Percentiles rank a stretch among this genome's conserved stretches.
Conservation (phyloP, 2,329 filamentous ascomycete genomes). For the Fusarium irregulare region DNA sequence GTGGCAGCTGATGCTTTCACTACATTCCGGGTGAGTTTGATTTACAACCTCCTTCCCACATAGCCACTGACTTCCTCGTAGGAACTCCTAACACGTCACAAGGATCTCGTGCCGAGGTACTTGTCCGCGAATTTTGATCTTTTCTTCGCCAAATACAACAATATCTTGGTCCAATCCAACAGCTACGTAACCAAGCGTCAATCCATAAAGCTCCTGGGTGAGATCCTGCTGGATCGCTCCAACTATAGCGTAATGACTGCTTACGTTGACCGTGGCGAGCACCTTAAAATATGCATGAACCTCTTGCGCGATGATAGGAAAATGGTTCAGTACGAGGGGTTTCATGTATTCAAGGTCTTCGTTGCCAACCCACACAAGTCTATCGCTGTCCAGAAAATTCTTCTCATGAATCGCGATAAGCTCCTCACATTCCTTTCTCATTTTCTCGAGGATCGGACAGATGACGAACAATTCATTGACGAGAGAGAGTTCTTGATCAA, state of each 20-base stretch:
- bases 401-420: constrained; percentile 95
- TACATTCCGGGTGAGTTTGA: constrained; percentile 81
- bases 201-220: constrained; percentile 95
- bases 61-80: constrained; percentile 52
- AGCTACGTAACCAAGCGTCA: constrained; percentile 98
- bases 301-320: constrained; percentile 93
- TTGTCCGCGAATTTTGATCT: constrained; percentile 89
- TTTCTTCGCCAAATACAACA: constrained; percentile 94
- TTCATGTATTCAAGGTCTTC: constrained; percentile 99
- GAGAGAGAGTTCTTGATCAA: constrained; percentile 97
- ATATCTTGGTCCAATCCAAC: constrained; percentile 86
- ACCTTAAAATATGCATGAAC: constrained; percentile 99
- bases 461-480: constrained; percentile 98
- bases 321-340: constrained; percentile 99
- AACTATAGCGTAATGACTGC: constrained; percentile 99
- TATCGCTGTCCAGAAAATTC: constrained; percentile 92
- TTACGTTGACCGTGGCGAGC: constrained; percentile 94
- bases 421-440: constrained; percentile 88
- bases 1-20: constrained; percentile 97
- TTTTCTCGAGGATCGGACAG: constrained; percentile 93
- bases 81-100: constrained; percentile 96
- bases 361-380: constrained; percentile 99
- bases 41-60: background rate
- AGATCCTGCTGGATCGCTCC: constrained; percentile 91
- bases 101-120: constrained; percentile 88